Percentiles rank a stretch among this genome's conserved stretches.
These are phyloP conservation scores for Clonostachys rosea DNA, from an alignment of 2,329 filamentous ascomycete species.

Conservation along the genomic window DNA sequence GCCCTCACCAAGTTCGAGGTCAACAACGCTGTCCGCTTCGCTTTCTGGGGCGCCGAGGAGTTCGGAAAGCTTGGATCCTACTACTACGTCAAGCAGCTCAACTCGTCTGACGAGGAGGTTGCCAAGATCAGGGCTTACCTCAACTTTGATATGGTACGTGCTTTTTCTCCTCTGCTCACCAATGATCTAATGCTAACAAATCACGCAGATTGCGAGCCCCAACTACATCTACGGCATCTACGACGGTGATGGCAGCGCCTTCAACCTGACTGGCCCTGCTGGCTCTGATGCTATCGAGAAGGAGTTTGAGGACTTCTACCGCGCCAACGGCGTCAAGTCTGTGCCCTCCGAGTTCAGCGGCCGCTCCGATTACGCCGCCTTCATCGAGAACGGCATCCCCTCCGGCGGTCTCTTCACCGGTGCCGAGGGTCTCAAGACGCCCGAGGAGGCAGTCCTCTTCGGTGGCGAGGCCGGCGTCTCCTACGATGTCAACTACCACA, in stretches of 20 bases:
- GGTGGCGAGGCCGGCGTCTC: conserved; percentile 53
- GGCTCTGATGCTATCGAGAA: conserved; percentile 57
- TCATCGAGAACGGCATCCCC: conserved; percentile 62
- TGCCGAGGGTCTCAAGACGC: conserved; percentile 60
- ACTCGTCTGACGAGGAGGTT: conserved; percentile 35
- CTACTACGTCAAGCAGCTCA: conserved; percentile 37
- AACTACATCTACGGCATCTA: conserved; percentile 52
- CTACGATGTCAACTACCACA: conserved; percentile 41
- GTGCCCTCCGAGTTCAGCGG: conserved; percentile 61
- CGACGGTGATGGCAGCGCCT: conserved; percentile 54
- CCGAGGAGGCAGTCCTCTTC: conserved; percentile 52
- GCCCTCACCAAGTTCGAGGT: conserved; percentile 34
- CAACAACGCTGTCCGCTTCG: conserved; percentile 44
- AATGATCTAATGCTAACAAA: background rate
- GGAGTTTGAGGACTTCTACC: conserved; percentile 53
- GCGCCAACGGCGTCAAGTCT: conserved; percentile 38
- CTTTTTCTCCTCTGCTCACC: background rate
- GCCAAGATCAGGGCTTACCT: conserved; percentile 47
- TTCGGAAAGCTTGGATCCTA: conserved; percentile 43
- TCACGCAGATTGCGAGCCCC: conserved; percentile 32
- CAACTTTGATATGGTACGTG: conserved; percentile 50
- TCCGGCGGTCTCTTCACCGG: conserved; percentile 67
- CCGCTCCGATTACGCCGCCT: conserved; percentile 63
- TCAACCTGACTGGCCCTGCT: conserved; percentile 46
- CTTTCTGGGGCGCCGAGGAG: conserved; percentile 49